phyloP scores from a whole-genome alignment of 805 yeast genomes.

The Ogataea paradorogensis region DNA sequence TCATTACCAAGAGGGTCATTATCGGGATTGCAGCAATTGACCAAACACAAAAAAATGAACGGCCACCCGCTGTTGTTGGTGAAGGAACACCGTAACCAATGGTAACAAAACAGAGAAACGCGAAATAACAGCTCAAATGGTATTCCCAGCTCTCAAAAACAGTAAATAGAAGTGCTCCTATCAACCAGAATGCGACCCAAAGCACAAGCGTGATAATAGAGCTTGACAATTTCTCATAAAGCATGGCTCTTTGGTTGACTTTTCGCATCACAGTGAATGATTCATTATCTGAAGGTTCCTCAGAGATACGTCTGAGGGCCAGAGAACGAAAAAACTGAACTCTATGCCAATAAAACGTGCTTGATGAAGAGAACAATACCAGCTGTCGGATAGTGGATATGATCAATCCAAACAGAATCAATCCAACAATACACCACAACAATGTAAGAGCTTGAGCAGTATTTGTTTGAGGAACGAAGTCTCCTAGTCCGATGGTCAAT shows the following conservation, averaged over 20 bases:
- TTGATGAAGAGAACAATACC: constrained; percentile 56
- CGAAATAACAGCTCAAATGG: constrained; percentile 70
- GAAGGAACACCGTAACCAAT: constrained; percentile 82
- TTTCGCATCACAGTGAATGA: constrained; percentile 56
- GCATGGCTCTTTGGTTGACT: constrained; percentile 42
- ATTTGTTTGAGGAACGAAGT: constrained; percentile 51
- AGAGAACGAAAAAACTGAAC: constrained; percentile 49
- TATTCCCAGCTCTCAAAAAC: constrained; percentile 68
- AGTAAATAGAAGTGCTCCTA: constrained; percentile 68
- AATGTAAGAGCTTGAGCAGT: constrained; percentile 58
- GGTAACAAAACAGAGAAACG: constrained; percentile 70
- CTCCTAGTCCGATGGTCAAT: constrained; percentile 81
- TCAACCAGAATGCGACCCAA: constrained; percentile 61
- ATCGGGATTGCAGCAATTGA: constrained; percentile 79
- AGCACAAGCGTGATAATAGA: constrained; percentile 39
- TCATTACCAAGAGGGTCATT: constrained; percentile 78
- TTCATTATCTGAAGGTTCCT: constrained; percentile 37
- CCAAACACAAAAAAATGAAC: constrained; percentile 76
- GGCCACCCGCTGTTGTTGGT: constrained; percentile 62
- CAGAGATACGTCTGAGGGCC: constrained; percentile 22
- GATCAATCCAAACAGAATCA: constrained; percentile 70
- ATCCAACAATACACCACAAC: constrained; percentile 66
- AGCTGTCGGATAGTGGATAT: constrained; percentile 67
- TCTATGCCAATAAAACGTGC: constrained; percentile 64
- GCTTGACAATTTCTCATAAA: constrained; percentile 38